phyloP scores from a whole-genome alignment of 1,139 yeast genomes.

The Yamadazyma dushanensis region DNA sequence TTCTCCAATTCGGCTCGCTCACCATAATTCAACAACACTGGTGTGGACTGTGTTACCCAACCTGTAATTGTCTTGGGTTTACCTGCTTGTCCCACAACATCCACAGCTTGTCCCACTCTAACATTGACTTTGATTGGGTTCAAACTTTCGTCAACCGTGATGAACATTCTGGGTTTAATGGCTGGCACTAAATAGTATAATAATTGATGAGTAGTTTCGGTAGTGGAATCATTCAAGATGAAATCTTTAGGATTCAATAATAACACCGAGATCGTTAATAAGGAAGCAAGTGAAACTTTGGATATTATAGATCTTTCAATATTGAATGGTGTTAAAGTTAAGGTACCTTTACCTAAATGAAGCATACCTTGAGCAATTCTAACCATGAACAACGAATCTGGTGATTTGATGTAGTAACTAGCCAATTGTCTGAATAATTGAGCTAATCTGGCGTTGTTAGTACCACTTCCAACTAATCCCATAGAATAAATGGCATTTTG shows the following conservation, averaged over 20 bases:
- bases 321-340: constrained; percentile 85
- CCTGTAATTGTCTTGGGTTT: constrained; percentile 98
- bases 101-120: constrained; percentile 98
- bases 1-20: constrained; percentile 97
- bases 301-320: constrained; percentile 86
- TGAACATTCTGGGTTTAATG: constrained; percentile 87
- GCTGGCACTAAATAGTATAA: constrained; percentile 88
- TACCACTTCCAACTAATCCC: constrained; percentile 99
- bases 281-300: constrained; percentile 86
- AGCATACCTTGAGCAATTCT: constrained; percentile 94
- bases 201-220: constrained; percentile 70
- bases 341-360: constrained; percentile 94
- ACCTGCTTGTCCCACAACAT: constrained; percentile 98
- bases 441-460: constrained; percentile 96
- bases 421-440: constrained; percentile 94
- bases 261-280: constrained; percentile 82
- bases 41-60: constrained; percentile 98
- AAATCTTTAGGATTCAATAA: constrained; percentile 80
- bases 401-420: constrained; percentile 85
- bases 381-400: constrained; percentile 89
- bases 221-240: constrained; percentile 48
- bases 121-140: constrained; percentile 91
- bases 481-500: constrained; percentile 92
- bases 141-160: constrained; percentile 88
- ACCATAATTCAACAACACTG: constrained; percentile 88